These are phyloP conservation scores for Nakazawaea sp. DNA, from an alignment of 805 yeast species.

Conservation along the genomic window DNA sequence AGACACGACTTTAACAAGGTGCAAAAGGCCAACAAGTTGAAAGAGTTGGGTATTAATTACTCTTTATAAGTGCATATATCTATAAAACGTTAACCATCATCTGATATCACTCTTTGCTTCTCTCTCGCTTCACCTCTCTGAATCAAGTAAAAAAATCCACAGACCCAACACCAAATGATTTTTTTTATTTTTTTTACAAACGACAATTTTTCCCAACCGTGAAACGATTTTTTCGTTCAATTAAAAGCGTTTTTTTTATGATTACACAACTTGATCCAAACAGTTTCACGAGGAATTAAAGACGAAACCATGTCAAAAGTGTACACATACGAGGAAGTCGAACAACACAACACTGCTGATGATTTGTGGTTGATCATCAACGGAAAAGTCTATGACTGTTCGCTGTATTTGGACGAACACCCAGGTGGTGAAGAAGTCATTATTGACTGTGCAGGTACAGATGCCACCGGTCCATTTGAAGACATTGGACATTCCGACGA, in stretches of 20 bases:
- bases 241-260: too few relatives aligned
- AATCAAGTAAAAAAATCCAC: not conserved
- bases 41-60: constrained; percentile 53
- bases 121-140: not conserved
- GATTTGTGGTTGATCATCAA: constrained; percentile 83
- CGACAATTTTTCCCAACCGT: too few relatives aligned
- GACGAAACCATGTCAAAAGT: constrained; percentile 49
- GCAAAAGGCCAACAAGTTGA: constrained; percentile 41
- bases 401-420: constrained; percentile 66
- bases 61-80: constrained; percentile 16
- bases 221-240: too few relatives aligned
- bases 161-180: too few relatives aligned
- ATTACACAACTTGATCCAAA: too few relatives aligned
- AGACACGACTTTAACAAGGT: constrained; percentile 34
- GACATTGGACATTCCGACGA: constrained; percentile 98
- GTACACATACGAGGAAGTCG: constrained; percentile 61
- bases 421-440: constrained; percentile 74
- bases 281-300: too few relatives aligned
- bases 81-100: not conserved
- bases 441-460: constrained; percentile 71
- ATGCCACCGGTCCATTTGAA: constrained; percentile 66
- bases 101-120: not conserved
- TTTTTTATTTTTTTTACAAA: not conserved
- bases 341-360: constrained; percentile 64
- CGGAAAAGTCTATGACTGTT: constrained; percentile 72